Conservation (phyloP, 345 rosid genomes). For the Ceriops decandra region DNA sequence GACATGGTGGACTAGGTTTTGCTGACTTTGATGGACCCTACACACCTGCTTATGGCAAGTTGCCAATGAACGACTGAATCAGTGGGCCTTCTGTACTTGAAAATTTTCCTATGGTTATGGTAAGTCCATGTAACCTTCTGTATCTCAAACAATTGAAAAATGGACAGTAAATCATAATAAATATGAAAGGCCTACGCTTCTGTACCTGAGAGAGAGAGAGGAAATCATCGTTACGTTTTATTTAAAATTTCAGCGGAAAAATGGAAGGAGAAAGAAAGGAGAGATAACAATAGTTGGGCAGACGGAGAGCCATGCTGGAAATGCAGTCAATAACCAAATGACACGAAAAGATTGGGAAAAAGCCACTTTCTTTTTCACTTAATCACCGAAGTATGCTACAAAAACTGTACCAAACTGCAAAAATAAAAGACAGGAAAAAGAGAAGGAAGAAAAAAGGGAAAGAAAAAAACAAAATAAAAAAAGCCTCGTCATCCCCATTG, state of each 20-base stretch:
- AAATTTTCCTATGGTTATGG: conserved; percentile 1
- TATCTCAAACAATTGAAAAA: background rate
- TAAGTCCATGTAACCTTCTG: background rate
- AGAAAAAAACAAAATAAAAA: conserved; percentile 7
- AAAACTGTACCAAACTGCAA: conserved; percentile 13
- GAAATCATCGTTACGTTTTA: too few species aligned
- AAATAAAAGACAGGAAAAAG: background rate
- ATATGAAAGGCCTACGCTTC: background rate
- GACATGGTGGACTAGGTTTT: conserved; percentile 22
- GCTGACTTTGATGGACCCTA: conserved; percentile 21
- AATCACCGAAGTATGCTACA: conserved; percentile 14
- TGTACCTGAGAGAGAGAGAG: background rate
- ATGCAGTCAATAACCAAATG: too few species aligned
- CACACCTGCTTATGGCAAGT: conserved; percentile 23
- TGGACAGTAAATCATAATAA: background rate
- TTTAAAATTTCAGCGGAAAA: too few species aligned
- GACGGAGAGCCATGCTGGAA: background rate
- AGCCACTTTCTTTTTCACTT: background rate
- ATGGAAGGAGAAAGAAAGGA: background rate
- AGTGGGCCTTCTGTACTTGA: conserved; percentile 12
- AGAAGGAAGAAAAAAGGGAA: background rate
- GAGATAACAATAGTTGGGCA: too few species aligned
- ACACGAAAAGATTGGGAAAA: background rate
- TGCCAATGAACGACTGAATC: conserved; percentile 20
- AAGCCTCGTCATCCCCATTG: conserved; percentile 56